These are phyloP conservation scores for Aspergillus piperis DNA, from an alignment of 2,329 filamentous ascomycete genomes.

Conservation along the genomic window DNA sequence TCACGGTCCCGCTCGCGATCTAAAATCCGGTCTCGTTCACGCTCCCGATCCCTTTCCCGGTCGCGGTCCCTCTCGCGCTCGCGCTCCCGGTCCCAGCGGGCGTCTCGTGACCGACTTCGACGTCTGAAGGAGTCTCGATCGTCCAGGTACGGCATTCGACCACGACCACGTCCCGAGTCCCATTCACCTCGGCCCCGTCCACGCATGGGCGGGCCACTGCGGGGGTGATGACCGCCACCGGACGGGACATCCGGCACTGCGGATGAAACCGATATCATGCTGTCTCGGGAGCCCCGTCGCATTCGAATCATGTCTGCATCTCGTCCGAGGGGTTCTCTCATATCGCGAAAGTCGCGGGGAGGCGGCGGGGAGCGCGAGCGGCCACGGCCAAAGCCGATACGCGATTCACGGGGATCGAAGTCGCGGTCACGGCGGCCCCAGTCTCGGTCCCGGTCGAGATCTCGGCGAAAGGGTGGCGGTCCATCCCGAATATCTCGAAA, in stretches of 20 bases:
- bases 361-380: slow-evolving; percentile 46
- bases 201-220: slow-evolving; percentile 41
- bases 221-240: slow-evolving; percentile 35
- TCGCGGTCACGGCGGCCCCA: slow-evolving; percentile 51
- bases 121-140: slow-evolving; percentile 47
- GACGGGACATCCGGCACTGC: slow-evolving; percentile 39
- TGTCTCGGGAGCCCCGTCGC: slow-evolving; percentile 48
- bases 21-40: slow-evolving; percentile 31
- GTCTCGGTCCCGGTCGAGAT: slow-evolving; percentile 47
- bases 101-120: slow-evolving; percentile 48
- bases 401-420: slow-evolving; percentile 46
- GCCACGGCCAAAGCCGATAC: slow-evolving; percentile 49
- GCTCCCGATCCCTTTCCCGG: slow-evolving; percentile 38
- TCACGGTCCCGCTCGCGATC: slow-evolving; percentile 37
- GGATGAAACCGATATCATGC: slow-evolving; percentile 40
- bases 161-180: slow-evolving; percentile 46
- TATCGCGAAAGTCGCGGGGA: slow-evolving; percentile 43
- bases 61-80: slow-evolving; percentile 40
- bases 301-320: slow-evolving; percentile 44
- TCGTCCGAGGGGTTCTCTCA: slow-evolving; percentile 37
- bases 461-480: slow-evolving; percentile 42
- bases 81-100: slow-evolving; percentile 43
- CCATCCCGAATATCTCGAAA: slow-evolving; percentile 44
- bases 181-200: slow-evolving; percentile 47
- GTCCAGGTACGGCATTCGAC: slow-evolving; percentile 42